These are phyloP conservation scores for Cymbopogon citratus DNA, from an alignment of 176 grass and related monocot genomes.

Conservation along the genomic window DNA sequence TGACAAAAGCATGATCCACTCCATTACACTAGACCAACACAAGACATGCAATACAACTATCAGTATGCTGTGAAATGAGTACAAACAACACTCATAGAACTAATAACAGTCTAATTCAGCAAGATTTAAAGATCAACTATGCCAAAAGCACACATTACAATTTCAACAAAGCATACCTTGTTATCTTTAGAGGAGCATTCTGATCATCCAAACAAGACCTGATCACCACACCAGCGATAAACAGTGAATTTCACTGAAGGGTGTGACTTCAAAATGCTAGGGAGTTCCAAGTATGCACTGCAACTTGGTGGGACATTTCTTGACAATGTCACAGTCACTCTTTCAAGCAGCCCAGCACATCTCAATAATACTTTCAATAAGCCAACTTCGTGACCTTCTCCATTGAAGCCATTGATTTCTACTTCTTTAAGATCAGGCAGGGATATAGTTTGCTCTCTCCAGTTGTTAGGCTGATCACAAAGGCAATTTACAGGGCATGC, in stretches of 20 bases:
- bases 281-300: not conserved
- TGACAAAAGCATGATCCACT: not conserved
- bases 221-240: not conserved
- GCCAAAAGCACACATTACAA: not conserved
- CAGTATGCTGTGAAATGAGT: not conserved
- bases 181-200: not conserved
- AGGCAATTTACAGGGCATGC: not conserved
- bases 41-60: not conserved
- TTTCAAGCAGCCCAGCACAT: not conserved
- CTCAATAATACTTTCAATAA: not conserved
- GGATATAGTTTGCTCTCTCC: not conserved
- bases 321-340: not conserved
- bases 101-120: not conserved
- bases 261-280: not conserved
- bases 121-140: not conserved
- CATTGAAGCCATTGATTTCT: not conserved
- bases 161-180: not conserved
- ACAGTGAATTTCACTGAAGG: not conserved
- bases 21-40: not conserved
- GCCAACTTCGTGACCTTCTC: slow-evolving; percentile 2
- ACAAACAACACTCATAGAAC: not conserved
- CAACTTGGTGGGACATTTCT: not conserved
- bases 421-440: not conserved
- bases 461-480: slow-evolving; percentile 7
- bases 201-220: not conserved